Base-by-base conservation (phyloP, 371 early-diverging fungal genomes). In the Nematocida sp. region DNA sequence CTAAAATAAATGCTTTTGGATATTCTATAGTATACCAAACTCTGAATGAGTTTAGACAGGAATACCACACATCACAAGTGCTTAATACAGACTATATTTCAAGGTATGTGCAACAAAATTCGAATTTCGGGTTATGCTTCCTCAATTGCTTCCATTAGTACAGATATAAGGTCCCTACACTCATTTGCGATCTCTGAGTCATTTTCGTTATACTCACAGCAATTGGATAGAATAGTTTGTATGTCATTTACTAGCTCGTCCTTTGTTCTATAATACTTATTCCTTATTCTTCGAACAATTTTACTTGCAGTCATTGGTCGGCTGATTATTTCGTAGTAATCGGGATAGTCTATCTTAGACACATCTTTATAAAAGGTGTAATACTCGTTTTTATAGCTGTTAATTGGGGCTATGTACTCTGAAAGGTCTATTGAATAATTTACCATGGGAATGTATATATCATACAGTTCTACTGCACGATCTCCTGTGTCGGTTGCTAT, bases 301-400 rank as follows among this genome's bases (percentile, higher is more conserved):
- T 91, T 93, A 75, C 89, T 88, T 42, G 94, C 86, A 84, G 94
- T 93, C 95, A 98, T 97, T 0, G 99, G 99, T 55, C 94, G 91
- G 75, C 91, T 93, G 84, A 99, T 94, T 58, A 96, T 90, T 9
- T 91, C 90, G 80, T 94, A 94, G 86, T 98, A 99, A 84, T 96
- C 96, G 3, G 94, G 91, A 0, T 97, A 97, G 42, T 84, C 82
- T 45, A 58, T 71, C 55, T 40, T 39, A 20, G 80, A 61, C 13
- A 78, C 80, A n/a, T 57, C 55, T 46, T 13, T 44, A 45, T 55
- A 78, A 61, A 78, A 78, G 20, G 56, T 20, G 7, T 7, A 13
- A 40, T 64, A 27, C 9, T 70, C 80, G 7, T 57, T 42, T 44
- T 67, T 69, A 5, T 15, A n/a, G 9, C 20, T 40, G 25, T 11